Conservation (phyloP, 2,329 filamentous ascomycete genomes). For the Volutella citrinella region DNA sequence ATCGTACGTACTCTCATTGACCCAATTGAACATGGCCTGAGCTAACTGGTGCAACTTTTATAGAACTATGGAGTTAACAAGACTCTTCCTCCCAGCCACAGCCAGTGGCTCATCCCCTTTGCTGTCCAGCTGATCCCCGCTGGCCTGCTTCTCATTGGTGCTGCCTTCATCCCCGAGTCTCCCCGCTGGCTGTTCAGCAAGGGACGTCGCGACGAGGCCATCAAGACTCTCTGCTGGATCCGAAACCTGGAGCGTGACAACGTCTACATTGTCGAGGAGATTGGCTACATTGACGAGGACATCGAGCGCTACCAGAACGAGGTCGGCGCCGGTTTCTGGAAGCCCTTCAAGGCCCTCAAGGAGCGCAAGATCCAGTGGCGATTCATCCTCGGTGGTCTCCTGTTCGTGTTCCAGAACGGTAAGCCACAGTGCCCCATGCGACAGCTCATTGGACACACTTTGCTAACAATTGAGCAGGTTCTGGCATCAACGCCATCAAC, state of each 20-base stretch:
- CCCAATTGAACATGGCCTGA: neutral
- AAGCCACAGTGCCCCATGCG: constrained; percentile 25
- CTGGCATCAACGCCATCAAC: constrained; percentile 76
- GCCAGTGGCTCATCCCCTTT: constrained; percentile 65
- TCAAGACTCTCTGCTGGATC: constrained; percentile 62
- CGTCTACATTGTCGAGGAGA: constrained; percentile 69
- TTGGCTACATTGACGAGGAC: constrained; percentile 67
- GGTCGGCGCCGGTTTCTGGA: constrained; percentile 72
- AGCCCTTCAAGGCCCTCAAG: constrained; percentile 60
- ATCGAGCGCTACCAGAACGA: constrained; percentile 61
- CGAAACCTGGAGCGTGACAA: constrained; percentile 54
- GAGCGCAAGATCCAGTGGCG: constrained; percentile 62
- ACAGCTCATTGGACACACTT: too few relatives aligned
- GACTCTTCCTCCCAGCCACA: constrained; percentile 42
- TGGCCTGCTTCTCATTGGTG: constrained; percentile 57
- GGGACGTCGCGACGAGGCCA: constrained; percentile 56
- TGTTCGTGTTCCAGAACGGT: constrained; percentile 80
- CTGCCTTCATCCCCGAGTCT: constrained; percentile 61
- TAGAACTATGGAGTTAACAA: constrained; percentile 61
- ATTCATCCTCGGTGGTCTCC: constrained; percentile 68
- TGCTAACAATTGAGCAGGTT: constrained; percentile 20
- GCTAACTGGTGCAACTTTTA: constrained; percentile 13
- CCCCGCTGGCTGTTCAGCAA: constrained; percentile 68
- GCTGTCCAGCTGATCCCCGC: constrained; percentile 66
- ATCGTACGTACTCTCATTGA: constrained; percentile 41